These are phyloP conservation scores for Cubamyces lactineus DNA, from an alignment of 768 basidiomycete genomes.

Conservation along the genomic window DNA sequence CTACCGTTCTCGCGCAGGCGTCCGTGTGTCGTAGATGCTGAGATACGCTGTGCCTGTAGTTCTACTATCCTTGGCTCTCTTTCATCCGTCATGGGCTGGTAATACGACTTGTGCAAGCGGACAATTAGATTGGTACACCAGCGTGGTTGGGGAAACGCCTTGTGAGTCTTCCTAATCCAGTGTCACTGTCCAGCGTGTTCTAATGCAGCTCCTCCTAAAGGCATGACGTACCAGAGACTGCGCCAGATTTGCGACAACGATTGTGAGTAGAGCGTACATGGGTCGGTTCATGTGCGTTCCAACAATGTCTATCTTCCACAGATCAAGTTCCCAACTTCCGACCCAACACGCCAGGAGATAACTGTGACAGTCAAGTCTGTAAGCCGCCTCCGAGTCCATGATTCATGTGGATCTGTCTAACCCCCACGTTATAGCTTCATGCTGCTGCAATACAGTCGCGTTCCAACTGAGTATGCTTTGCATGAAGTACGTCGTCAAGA, in stretches of 20 bases:
- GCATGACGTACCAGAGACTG: conserved; percentile 22
- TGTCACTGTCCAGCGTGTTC: background rate
- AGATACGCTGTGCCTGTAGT: too few species aligned
- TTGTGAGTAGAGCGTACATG: conserved; percentile 4
- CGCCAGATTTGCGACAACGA: conserved; percentile 27
- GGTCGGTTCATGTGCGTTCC: too few species aligned
- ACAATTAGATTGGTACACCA: conserved; percentile 22
- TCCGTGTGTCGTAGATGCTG: too few species aligned
- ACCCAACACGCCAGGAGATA: conserved; percentile 1
- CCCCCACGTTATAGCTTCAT: background rate
- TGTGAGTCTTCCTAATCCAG: conserved; percentile 6
- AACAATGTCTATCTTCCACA: background rate
- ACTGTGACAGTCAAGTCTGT: conserved; percentile 19
- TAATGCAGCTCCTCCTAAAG: background rate
- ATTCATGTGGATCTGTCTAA: too few species aligned
- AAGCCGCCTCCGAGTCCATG: background rate
- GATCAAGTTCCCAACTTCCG: conserved; percentile 9
- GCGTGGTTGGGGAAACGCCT: conserved; percentile 22
- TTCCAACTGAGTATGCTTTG: conserved; percentile 22
- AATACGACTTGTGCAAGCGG: conserved; percentile 19
- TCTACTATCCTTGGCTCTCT: too few species aligned
- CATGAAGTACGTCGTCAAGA: conserved; percentile 10
- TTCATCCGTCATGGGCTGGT: background rate
- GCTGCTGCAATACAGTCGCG: conserved; percentile 22
- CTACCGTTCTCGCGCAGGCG: too few species aligned